A percentile compares a stretch with the other conserved stretches of the same genome.
phyloP scores from a whole-genome alignment of 352 stramenopile species.

The Phytophthora colocasiae region DNA sequence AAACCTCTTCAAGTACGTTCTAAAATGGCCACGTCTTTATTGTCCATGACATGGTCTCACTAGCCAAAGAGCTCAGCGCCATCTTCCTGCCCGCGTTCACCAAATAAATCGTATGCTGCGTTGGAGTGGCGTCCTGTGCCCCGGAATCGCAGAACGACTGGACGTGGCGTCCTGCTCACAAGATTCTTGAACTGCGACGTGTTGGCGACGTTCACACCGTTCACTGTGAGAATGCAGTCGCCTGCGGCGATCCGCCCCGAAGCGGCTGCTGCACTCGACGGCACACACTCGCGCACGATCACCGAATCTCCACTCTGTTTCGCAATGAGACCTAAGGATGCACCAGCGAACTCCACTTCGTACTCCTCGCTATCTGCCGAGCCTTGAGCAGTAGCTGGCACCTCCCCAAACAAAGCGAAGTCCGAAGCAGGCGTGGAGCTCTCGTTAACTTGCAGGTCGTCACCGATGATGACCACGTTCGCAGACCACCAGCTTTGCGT shows the following conservation, averaged over 20 bases:
- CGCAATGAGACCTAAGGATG: constrained; percentile 71
- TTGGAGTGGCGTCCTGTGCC: constrained; percentile 49
- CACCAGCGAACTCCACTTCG: constrained; percentile 70
- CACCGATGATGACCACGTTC: constrained; percentile 82
- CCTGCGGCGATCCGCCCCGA: constrained; percentile 62
- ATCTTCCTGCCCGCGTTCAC: constrained; percentile 42
- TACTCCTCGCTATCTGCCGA: constrained; percentile 49
- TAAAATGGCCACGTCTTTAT: constrained; percentile 25
- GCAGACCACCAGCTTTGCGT: constrained; percentile 82
- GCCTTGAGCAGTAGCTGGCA: constrained; percentile 5
- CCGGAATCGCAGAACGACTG: constrained; percentile 76
- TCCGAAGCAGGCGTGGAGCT: constrained; percentile 22
- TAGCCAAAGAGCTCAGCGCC: constrained; percentile 40
- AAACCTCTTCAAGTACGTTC: constrained; percentile 24
- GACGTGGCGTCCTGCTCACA: constrained; percentile 61
- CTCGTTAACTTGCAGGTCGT: constrained; percentile 70
- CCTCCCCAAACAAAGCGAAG: constrained; percentile 40
- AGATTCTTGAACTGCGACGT: constrained; percentile 81
- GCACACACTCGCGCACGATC: constrained; percentile 78
- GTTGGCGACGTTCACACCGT: constrained; percentile 64
- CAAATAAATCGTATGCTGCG: constrained; percentile 76
- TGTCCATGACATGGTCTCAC: neutral
- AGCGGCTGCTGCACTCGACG: constrained; percentile 57
- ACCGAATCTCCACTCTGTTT: constrained; percentile 69
- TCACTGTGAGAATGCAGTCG: constrained; percentile 79